phyloP scores from a whole-genome alignment of 768 basidiomycete species.

The Hysterangium stoloniferum region DNA sequence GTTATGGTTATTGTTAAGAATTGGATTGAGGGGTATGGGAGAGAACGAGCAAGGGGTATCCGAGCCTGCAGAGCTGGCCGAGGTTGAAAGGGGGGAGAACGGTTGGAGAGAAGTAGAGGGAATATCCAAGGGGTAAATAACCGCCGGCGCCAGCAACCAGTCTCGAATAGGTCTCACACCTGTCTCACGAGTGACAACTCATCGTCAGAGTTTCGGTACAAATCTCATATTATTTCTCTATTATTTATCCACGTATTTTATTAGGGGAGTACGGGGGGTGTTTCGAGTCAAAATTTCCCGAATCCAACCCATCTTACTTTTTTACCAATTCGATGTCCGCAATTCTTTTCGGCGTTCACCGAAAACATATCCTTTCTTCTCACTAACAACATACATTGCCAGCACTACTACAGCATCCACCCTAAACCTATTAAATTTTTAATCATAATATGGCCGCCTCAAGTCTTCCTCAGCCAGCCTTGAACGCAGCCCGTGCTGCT shows the following conservation, averaged over 20 bases:
- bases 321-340: neutral
- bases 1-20: no score
- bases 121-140: no score
- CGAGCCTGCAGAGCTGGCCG: slow-evolving; percentile 9
- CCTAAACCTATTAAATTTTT: neutral
- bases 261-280: no score
- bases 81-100: slow-evolving; percentile 5
- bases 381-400: neutral
- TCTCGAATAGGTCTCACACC: no score
- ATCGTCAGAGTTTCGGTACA: no score
- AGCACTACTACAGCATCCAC: neutral
- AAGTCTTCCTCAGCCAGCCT: slow-evolving; percentile 51
- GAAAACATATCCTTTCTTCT: slow-evolving; percentile 2
- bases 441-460: slow-evolving; percentile 31
- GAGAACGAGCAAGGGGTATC: slow-evolving; percentile 17
- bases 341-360: neutral
- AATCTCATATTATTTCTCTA: no score
- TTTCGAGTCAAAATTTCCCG: no score
- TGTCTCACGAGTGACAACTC: no score
- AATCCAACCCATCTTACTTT: no score
- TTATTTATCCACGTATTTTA: no score
- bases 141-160: no score
- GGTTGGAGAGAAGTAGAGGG: slow-evolving; percentile 8
- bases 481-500: slow-evolving; percentile 76
- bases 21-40: slow-evolving; percentile 20